Base-by-base conservation (phyloP, 805 yeast genomes). In the Starmerella vitae region DNA sequence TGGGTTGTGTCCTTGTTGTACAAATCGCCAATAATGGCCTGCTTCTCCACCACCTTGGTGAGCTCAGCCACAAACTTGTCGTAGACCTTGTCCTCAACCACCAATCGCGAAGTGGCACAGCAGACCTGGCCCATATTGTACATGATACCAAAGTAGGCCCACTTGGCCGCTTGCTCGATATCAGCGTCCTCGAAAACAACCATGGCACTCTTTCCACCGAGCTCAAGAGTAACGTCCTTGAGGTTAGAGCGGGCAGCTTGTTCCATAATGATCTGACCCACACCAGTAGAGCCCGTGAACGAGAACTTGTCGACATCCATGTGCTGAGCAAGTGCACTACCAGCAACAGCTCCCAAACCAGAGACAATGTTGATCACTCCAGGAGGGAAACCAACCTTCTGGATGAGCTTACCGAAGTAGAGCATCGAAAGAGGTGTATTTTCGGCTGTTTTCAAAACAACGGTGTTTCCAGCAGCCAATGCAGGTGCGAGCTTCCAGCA, bases 131-230 rank as follows among this genome's bases (percentile, higher is more conserved):
- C 97, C 56, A 86, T 77, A 70, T 86, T 86, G 72, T 72, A 83
- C 70, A 78, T 83, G 56, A 86, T 85, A 61, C 94, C 95, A 41
- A 70, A 59, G 42, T 80, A 70, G 50, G 84, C 76, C 69, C 76
- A 72, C 51, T 77, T 69, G 37, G 82, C 78, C 37, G 95, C 81
- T 55, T 69, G 67, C 41, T 78, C 75, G 43, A 86, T 58, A 60
- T 86, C 75, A 41, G 88, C 86, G 58, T 86, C 96, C 55, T 78
- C 76, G 57, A 80, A 84, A 36, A 86, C 77, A 51, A 86, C 75
- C 62, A 80, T 76, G 55, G 97, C 94, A 25, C 95, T 85, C 67
- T 86, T 86, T 59, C 97, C 97, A 58, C 97, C 97, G 54, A 85
- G 75, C 67, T 86, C 97, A 58, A 86, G 71, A 32, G 96, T 86